phyloP scores from a whole-genome alignment of 352 stramenopile species.

The Pseudoperonospora humuli region DNA sequence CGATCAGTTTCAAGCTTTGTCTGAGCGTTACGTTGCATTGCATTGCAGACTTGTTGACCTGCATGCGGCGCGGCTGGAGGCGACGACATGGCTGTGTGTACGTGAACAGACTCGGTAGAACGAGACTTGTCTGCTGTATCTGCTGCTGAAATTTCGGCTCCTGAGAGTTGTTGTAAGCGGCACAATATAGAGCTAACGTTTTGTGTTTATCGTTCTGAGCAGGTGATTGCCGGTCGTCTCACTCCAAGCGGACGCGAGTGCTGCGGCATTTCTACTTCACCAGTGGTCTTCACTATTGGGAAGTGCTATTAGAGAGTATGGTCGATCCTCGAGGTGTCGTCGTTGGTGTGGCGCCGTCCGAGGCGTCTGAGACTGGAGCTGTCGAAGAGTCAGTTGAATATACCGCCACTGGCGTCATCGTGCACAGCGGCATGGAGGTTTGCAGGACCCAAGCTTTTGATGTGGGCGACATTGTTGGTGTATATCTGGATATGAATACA shows the following conservation, averaged over 20 bases:
- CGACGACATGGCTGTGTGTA: conserved; percentile 22
- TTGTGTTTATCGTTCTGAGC: not conserved
- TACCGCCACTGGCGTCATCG: conserved; percentile 24
- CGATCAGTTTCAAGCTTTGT: no score
- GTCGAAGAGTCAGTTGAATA: conserved; percentile 29
- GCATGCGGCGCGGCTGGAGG: conserved; percentile 9
- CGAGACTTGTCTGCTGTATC: not conserved
- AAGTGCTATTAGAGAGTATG: conserved; percentile 31
- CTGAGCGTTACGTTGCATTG: not conserved
- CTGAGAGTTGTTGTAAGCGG: not conserved
- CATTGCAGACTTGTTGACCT: conserved; percentile 10
- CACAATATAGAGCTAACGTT: no score
- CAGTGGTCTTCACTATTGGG: conserved; percentile 45
- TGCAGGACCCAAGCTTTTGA: conserved; percentile 21
- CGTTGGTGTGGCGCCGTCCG: conserved; percentile 24
- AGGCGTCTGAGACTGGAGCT: conserved; percentile 22
- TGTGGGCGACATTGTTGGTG: conserved; percentile 33
- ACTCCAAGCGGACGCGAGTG: conserved; percentile 21
- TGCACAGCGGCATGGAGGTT: conserved; percentile 29
- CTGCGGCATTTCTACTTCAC: conserved; percentile 46
- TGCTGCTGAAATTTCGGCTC: conserved; percentile 4
- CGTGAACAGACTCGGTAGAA: not conserved
- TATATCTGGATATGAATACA: conserved; percentile 44
- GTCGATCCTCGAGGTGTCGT: conserved; percentile 17
- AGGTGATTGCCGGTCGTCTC: conserved; percentile 18